phyloP scores from a whole-genome alignment of 441 rosid genomes.

The Flueggea neowawraea region DNA sequence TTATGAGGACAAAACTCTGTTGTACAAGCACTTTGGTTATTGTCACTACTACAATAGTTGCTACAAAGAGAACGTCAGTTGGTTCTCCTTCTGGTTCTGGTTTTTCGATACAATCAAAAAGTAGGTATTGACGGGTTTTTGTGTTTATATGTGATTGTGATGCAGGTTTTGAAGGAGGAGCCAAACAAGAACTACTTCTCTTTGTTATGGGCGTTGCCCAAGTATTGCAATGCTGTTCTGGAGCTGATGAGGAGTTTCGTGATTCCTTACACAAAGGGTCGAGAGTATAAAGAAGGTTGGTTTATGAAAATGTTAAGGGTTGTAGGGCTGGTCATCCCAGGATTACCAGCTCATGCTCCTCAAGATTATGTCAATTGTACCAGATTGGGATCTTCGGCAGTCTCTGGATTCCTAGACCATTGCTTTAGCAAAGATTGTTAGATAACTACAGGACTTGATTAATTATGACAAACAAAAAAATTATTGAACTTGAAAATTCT shows the following conservation, averaged over 20 bases:
- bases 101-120: background rate
- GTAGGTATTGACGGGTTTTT: background rate
- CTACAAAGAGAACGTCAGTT: constrained; percentile 57
- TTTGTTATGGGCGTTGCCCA: constrained; percentile 38
- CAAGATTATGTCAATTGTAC: constrained; percentile 58
- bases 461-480: background rate
- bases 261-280: constrained; percentile 37
- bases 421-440: no score
- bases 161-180: constrained; percentile 49
- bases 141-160: background rate
- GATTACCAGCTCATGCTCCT: constrained; percentile 54
- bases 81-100: no score
- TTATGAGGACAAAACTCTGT: constrained; percentile 43
- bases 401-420: background rate
- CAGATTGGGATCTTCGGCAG: constrained; percentile 35
- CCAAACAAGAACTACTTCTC: constrained; percentile 72
- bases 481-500: background rate
- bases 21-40: constrained; percentile 69
- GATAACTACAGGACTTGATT: no score
- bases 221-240: constrained; percentile 45
- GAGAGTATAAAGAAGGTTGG: constrained; percentile 47
- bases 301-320: constrained; percentile 36
- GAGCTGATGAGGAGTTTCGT: constrained; percentile 60
- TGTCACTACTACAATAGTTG: constrained; percentile 53
- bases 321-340: constrained; percentile 50